Evolutionary conservation across 768 basidiomycete species (phyloP), one percentile per base, ranked within the genome.

Genomic region (Gloeopeniophorella convolvens): DNA sequence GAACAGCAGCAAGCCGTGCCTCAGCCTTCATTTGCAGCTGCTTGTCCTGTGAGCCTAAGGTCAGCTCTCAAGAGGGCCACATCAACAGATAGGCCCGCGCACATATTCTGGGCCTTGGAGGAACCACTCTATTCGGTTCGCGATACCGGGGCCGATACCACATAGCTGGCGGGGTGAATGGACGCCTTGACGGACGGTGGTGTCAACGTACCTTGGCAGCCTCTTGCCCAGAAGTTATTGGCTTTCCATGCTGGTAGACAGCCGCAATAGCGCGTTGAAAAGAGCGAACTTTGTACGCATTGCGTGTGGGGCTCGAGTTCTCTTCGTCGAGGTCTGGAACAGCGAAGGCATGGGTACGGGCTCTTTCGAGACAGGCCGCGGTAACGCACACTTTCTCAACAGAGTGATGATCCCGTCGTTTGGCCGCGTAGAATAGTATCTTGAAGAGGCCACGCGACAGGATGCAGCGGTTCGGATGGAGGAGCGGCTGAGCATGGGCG

Each of bases 311-410:
- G n/a, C 49, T 55, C 4, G 42, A 30, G 6, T 55, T 27, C 28
- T 60, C 59, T 15, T 59, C 54, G 37, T 47, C 33, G 15, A 59
- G 16, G 48, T 39, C 59, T 60, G 48, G 23, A 30, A n/a, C 13
- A 24, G 45, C 20, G 11, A 23, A 47, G 23, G 48, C 37, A 40
- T 32, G 4, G 18, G 41, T 13, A n/a, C 1, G 30, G 15, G 26
- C 21, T n/a, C n/a, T n/a, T n/a, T n/a, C n/a, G n/a, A n/a, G n/a
- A n/a, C n/a, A n/a, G n/a, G n/a, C n/a, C n/a, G n/a, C n/a, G n/a
- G n/a, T n/a, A n/a, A 63, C 68, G 43, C 57, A 77, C 79, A 69
- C 60, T 62, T 65, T 36, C 66, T 62, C 50, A 81, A 59, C 60
- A 73, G 63, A 32, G 71, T 64, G 21, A 73, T 57, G 26, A 74